phyloP scores from a whole-genome alignment of 768 basidiomycete species.

The Russula ochroleuca region DNA sequence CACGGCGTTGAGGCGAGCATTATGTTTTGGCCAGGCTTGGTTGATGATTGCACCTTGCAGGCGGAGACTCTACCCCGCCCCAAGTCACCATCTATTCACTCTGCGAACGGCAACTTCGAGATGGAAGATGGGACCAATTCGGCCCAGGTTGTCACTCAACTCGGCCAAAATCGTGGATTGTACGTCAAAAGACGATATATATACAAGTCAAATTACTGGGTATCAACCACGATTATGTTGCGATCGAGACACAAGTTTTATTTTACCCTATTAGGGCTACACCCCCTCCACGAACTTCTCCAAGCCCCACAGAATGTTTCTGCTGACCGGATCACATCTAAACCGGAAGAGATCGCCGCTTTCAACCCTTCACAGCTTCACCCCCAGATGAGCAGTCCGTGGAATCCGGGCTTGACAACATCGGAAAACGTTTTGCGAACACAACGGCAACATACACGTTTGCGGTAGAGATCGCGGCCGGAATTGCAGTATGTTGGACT shows the following conservation, averaged over 20 bases:
- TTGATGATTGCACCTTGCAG: conserved; percentile 54
- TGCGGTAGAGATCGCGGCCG: conserved; percentile 66
- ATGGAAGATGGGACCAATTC: conserved; percentile 26
- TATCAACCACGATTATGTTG: conserved; percentile 44
- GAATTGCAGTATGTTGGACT: conserved; percentile 61
- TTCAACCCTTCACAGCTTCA: conserved; percentile 60
- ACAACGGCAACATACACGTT: conserved; percentile 62
- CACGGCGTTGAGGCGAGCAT: conserved; percentile 46
- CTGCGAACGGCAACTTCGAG: conserved; percentile 27
- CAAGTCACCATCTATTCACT: conserved; percentile 18
- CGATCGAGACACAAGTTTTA: conserved; percentile 54
- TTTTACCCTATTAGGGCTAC: conserved; percentile 75
- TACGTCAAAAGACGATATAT: conserved; percentile 43
- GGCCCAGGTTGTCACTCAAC: neutral
- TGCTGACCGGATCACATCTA: conserved; percentile 27
- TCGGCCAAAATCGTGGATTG: conserved; percentile 27
- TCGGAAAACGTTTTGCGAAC: conserved; percentile 40
- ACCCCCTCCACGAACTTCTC: conserved; percentile 52
- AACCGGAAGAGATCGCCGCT: conserved; percentile 35
- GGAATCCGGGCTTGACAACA: conserved; percentile 10
- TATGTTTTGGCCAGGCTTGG: conserved; percentile 67
- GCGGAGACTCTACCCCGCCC: conserved; percentile 39
- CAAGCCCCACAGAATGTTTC: conserved; percentile 37
- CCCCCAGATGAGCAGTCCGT: conserved; percentile 28
- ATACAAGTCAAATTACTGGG: conserved; percentile 51